Evolutionary conservation across 768 basidiomycete species (phyloP).

Genomic region (Nidularia sp.): DNA sequence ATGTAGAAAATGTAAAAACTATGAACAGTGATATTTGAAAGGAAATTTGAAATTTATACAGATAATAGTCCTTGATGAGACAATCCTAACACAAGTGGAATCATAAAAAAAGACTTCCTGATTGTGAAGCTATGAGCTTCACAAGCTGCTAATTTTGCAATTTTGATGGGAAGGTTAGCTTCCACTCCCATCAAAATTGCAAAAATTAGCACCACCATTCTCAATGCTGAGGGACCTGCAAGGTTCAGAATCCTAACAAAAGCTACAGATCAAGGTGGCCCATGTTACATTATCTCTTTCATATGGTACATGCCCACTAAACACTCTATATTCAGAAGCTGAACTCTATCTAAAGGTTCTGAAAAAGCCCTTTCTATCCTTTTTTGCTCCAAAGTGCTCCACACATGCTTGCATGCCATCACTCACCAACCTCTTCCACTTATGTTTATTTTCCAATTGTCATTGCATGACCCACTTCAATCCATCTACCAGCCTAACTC

Average conservation of each 20-base stretch:
- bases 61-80: too few relatives aligned
- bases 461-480: not conserved
- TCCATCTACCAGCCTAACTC: constrained; percentile 41
- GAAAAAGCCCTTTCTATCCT: constrained; percentile 57
- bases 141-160: too few relatives aligned
- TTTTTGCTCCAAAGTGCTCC: constrained; percentile 51
- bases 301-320: constrained; percentile 39
- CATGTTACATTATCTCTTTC: constrained; percentile 72
- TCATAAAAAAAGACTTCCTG: too few relatives aligned
- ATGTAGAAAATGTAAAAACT: too few relatives aligned
- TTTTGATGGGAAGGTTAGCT: too few relatives aligned
- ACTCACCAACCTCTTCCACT: constrained; percentile 56
- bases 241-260: constrained; percentile 31
- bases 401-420: constrained; percentile 60
- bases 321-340: not conserved
- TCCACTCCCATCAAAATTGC: too few relatives aligned
- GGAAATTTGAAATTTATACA: too few relatives aligned
- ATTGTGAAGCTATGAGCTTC: too few relatives aligned
- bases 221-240: constrained; percentile 16
- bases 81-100: too few relatives aligned
- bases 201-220: constrained; percentile 5
- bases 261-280: constrained; percentile 67
- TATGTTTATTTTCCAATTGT: constrained; percentile 15
- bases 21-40: too few relatives aligned
- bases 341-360: constrained; percentile 39